Evolutionary conservation across 2,329 filamentous ascomycete species (phyloP).

Genomic region (Aspergillus pseudoglaucus): DNA sequence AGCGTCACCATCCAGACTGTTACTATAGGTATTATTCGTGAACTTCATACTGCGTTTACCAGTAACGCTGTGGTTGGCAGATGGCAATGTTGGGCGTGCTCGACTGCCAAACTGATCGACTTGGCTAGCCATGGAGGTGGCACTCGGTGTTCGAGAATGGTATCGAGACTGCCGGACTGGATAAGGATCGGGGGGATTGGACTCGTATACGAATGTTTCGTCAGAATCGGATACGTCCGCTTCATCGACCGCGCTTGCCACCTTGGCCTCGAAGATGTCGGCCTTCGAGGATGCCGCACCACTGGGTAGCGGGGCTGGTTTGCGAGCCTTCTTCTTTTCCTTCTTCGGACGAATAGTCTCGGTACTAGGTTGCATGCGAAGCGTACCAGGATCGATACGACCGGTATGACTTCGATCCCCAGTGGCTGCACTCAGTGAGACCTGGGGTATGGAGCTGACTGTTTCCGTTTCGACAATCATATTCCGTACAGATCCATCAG

Average conservation of each 20-base stretch:
- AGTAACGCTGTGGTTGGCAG: slow-evolving; percentile 56
- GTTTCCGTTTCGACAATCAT: slow-evolving; percentile 99
- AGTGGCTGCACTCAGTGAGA: slow-evolving; percentile 59
- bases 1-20: slow-evolving; percentile 57
- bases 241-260: slow-evolving; percentile 92
- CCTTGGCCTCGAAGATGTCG: slow-evolving; percentile 95
- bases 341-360: slow-evolving; percentile 94
- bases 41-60: slow-evolving; percentile 97
- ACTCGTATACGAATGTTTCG: slow-evolving; percentile 98
- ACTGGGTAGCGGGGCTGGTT: slow-evolving; percentile 52
- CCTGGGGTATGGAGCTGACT: slow-evolving; percentile 81
- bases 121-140: slow-evolving; percentile 63
- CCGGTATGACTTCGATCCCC: slow-evolving; percentile 53
- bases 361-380: slow-evolving; percentile 82
- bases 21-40: slow-evolving; percentile 67
- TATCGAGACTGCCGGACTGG: slow-evolving; percentile 61
- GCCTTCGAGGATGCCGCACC: slow-evolving; percentile 79
- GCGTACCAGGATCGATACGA: slow-evolving; percentile 60
- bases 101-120: slow-evolving; percentile 42
- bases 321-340: slow-evolving; percentile 79
- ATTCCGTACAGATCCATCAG: slow-evolving; percentile 71
- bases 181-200: slow-evolving; percentile 67
- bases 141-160: slow-evolving; percentile 90
- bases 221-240: slow-evolving; percentile 95
- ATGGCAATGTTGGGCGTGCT: slow-evolving; percentile 62